phyloP scores from a whole-genome alignment of 768 basidiomycete genomes.

The Tricholoma saponaceum region DNA sequence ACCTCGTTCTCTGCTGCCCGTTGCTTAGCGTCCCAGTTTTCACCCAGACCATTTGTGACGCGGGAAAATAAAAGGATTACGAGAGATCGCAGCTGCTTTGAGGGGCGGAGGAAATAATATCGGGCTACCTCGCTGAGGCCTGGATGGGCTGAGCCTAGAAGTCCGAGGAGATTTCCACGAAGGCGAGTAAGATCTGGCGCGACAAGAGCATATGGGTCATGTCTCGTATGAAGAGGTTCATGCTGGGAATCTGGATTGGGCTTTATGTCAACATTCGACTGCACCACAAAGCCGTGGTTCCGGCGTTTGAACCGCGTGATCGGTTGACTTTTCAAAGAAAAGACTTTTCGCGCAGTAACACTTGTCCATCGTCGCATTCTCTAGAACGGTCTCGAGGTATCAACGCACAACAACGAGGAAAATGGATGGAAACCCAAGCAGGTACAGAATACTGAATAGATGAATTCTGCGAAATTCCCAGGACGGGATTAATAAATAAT shows the following conservation, averaged over 20 bases:
- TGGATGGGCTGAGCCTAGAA: slow-evolving; percentile 89
- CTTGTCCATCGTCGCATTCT: slow-evolving; percentile 11
- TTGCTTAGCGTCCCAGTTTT: slow-evolving; percentile 53
- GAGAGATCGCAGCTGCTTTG: slow-evolving; percentile 88
- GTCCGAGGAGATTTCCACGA: slow-evolving; percentile 63
- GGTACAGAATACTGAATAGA: not conserved
- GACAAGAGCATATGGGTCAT: slow-evolving; percentile 70
- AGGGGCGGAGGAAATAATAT: slow-evolving; percentile 87
- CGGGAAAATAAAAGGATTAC: slow-evolving; percentile 86
- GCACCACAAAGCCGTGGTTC: slow-evolving; percentile 35
- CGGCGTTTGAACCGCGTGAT: slow-evolving; percentile 30
- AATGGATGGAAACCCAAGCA: slow-evolving; percentile 3
- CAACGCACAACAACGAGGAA: slow-evolving; percentile 2
- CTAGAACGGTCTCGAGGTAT: slow-evolving; percentile 12
- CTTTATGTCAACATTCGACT: slow-evolving; percentile 33
- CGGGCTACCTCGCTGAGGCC: slow-evolving; percentile 83
- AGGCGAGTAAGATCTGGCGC: slow-evolving; percentile 69
- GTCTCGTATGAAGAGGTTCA: slow-evolving; percentile 24
- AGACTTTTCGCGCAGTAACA: not conserved
- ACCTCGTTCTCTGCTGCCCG: slow-evolving; percentile 60
- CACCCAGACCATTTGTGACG: slow-evolving; percentile 89
- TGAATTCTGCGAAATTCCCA: slow-evolving; percentile 1
- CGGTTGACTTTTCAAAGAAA: slow-evolving; percentile 8
- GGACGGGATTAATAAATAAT: not conserved
- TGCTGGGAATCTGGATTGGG: slow-evolving; percentile 23